Base-by-base conservation (phyloP, 2,329 filamentous ascomycete species). In the Metarhizium rileyi region DNA sequence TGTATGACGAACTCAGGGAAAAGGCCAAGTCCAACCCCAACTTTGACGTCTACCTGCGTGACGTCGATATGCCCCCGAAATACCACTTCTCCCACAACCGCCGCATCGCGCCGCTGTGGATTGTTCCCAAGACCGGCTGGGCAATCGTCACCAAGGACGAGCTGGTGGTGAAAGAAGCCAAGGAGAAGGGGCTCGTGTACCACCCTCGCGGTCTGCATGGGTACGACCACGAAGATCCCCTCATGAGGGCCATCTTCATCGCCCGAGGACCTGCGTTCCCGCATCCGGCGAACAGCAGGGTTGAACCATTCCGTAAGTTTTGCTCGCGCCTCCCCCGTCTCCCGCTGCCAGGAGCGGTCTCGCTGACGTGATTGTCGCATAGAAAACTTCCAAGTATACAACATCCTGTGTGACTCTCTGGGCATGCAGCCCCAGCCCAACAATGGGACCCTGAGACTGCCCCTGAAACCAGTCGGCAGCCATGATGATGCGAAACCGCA, bases 381-480 rank as follows among this genome's bases (percentile, higher is more conserved):
- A 91, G 87, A 96, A 78, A 97, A 97, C 56, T 90, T 81, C 52
- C 87, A 96, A 60, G 86, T 97, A 8, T 97, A 97, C 70, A 95
- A 95, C 61, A 87, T 97, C 54, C 69, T 97, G 42, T 96, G 91
- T 64, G 90, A 96, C 67, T 90, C 87, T 0, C 69, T 97, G 25
- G 83, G 84, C 12, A 71, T 97, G 50, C 65, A 63, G 3, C 87
- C 90, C 0, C 75, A 76, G 48, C 80, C 87, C 1, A 96, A 95
- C 64, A 97, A 97, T 61, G 91, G 91, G 46, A 95, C 90, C 0
- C 70, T 96, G 5, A 76, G 83, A 10, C 74, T 91, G 12, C 87
- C 87, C 0, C 68, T 91, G 23, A 75, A 74, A 51, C 73, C 83
- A 0, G 62, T 80, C 12, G 85, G 84, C 4, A 62, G 79, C 2